These are phyloP conservation scores for Hirsutella minnesotensis DNA, from an alignment of 2,329 filamentous ascomycete genomes.

Conservation along the genomic window DNA sequence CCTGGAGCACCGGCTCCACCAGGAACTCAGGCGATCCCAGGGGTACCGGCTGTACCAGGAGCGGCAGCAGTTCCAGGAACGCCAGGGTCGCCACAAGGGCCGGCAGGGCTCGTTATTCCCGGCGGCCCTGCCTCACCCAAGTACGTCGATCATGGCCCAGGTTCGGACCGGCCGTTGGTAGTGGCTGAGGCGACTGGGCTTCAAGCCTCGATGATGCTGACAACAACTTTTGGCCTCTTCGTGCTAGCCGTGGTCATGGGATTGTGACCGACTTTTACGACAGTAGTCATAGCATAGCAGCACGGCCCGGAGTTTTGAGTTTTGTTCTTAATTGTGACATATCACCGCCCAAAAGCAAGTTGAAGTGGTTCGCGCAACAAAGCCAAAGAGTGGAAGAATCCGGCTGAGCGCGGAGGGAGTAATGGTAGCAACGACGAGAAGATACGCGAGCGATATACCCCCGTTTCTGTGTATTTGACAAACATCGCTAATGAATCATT, in stretches of 20 bases:
- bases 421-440: not conserved
- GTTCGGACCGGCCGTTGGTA: not conserved
- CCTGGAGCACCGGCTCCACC: not conserved
- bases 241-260: slow-evolving; percentile 1
- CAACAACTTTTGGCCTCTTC: not conserved
- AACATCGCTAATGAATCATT: not conserved
- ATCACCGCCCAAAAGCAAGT: too few relatives aligned
- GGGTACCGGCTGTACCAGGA: not conserved
- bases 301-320: not conserved
- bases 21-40: not conserved
- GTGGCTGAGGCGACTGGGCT: slow-evolving; percentile 1
- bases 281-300: not conserved
- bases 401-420: too few relatives aligned
- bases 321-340: not conserved
- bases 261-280: not conserved
- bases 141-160: too few relatives aligned
- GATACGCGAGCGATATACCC: not conserved
- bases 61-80: too few relatives aligned
- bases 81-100: too few relatives aligned
- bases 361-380: too few relatives aligned
- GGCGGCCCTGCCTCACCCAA: too few relatives aligned
- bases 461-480: not conserved
- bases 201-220: not conserved
- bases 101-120: too few relatives aligned
- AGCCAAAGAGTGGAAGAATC: too few relatives aligned